Percentiles rank a stretch among this genome's conserved stretches.
Evolutionary conservation across 2,329 filamentous ascomycete species (phyloP).

Genomic region (Allantophomopsis cytisporea): DNA sequence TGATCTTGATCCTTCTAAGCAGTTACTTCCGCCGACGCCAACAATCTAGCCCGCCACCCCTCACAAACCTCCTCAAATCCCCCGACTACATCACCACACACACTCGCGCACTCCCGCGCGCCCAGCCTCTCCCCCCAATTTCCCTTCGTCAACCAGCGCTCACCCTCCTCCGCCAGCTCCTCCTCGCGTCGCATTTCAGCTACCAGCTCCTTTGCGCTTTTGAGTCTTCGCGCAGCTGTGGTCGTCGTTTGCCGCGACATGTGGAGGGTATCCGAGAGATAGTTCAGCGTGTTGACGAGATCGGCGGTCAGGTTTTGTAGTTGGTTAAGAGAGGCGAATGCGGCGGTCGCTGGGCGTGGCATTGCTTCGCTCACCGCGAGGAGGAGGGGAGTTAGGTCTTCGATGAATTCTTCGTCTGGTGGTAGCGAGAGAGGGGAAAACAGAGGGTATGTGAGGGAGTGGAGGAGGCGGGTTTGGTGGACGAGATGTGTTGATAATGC

Average conservation of each 20-base stretch:
- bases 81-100: slow-evolving; percentile 77
- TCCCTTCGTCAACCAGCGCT: slow-evolving; percentile 66
- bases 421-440: slow-evolving; percentile 54
- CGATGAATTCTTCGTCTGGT: slow-evolving; percentile 50
- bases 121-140: slow-evolving; percentile 71
- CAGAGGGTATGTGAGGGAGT: slow-evolving; percentile 57
- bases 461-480: slow-evolving; percentile 63
- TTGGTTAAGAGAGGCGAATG: slow-evolving; percentile 51
- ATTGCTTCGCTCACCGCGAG: slow-evolving; percentile 50
- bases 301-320: slow-evolving; percentile 61
- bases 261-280: slow-evolving; percentile 81
- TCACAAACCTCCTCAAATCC: slow-evolving; percentile 90
- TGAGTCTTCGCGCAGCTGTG: slow-evolving; percentile 65
- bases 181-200: slow-evolving; percentile 74
- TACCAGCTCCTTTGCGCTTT: slow-evolving; percentile 73
- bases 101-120: slow-evolving; percentile 67
- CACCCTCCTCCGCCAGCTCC: slow-evolving; percentile 69
- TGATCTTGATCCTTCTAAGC: too few species aligned
- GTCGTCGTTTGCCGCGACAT: slow-evolving; percentile 85
- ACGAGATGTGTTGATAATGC: slow-evolving; percentile 61
- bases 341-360: slow-evolving; percentile 47
- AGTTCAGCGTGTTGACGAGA: slow-evolving; percentile 67
- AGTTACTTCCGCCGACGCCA: slow-evolving; percentile 41
- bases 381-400: slow-evolving; percentile 56
- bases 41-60: slow-evolving; percentile 64